Evolutionary conservation across 208 protist genomes (phyloP), one percentile per base, ranked within the genome.

Genomic region (Phytomonas sp.): DNA sequence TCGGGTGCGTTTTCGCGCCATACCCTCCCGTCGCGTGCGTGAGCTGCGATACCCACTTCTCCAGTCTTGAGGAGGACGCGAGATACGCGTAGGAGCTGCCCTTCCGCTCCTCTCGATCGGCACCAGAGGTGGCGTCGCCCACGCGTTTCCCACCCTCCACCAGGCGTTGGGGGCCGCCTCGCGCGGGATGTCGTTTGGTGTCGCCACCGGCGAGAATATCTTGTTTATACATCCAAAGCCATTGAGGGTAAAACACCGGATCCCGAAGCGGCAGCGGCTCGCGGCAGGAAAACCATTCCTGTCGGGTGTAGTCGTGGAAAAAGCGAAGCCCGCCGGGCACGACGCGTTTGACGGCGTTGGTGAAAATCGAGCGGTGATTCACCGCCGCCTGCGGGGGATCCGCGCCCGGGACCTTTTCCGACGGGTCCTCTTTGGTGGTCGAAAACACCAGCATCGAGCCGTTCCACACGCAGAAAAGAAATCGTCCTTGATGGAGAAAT

Each of bases 211-310:
- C 72, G n/a, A 34, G 60, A 11, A 62, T 43, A 32, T 80, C 78
- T 62, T 77, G 75, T 13, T 69, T 37, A 30, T 68, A 53, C 51
- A 71, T 53, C 17, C 71, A 66, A 26, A 89, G 77, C 80, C 87
- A 92, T 3, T 74, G 74, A 0, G 87, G 87, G 17, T 79, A 62
- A 66, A 91, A 85, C 7, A 68, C 62, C 0, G 43, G 37, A 60
- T 91, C 76, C 56, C 23, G 30, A 34, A 77, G 46, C 1, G 85
- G 85, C 5, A 93, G 75, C 30, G 62, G 68, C 13, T 70, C 79
- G 37, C 77, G 66, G 68, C 82, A 88, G 13, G 87, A 81, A 9
- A 84, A 79, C 84, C 87, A 93, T 36, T 79, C 78, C 66, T 86
- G 81, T 20, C 68, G 66, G 26, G 75, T 76, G 67, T 86, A 86